phyloP scores from a whole-genome alignment of 805 yeast species.

The Pichia occidentalis region DNA sequence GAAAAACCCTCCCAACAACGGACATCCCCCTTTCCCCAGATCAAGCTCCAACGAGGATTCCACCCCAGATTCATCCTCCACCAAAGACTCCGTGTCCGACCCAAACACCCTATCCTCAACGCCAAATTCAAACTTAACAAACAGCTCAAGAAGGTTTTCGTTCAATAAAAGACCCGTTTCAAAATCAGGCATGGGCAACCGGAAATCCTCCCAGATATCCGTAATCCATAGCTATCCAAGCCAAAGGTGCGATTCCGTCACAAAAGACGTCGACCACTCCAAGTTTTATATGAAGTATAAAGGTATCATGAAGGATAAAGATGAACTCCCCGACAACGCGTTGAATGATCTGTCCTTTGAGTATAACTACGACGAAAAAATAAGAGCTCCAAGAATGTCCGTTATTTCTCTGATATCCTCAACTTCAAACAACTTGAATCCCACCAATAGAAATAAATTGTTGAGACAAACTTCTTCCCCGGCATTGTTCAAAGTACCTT shows the following conservation, averaged over 20 bases:
- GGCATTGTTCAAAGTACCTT: slow-evolving; percentile 8
- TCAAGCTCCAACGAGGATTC: neutral
- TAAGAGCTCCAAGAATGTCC: slow-evolving; percentile 50
- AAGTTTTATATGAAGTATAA: slow-evolving; percentile 26
- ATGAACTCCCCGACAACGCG: slow-evolving; percentile 25
- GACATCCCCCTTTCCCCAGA: neutral
- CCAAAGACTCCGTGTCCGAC: neutral
- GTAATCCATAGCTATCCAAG: slow-evolving; percentile 26
- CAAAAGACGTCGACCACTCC: slow-evolving; percentile 27
- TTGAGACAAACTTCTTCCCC: slow-evolving; percentile 11
- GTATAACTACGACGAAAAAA: slow-evolving; percentile 46
- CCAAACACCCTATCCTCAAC: neutral
- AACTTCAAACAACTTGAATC: slow-evolving; percentile 3
- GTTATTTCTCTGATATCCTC: slow-evolving; percentile 22
- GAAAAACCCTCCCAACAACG: neutral
- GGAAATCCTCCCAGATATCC: slow-evolving; percentile 26
- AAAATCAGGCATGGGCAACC: slow-evolving; percentile 4
- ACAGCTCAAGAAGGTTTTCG: slow-evolving; percentile 21
- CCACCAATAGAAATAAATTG: neutral
- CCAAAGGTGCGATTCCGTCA: slow-evolving; percentile 26
- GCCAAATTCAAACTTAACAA: slow-evolving; percentile 5
- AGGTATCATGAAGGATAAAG: slow-evolving; percentile 28
- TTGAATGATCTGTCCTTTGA: slow-evolving; percentile 25
- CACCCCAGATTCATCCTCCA: neutral
- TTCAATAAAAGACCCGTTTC: slow-evolving; percentile 27